A percentile compares a stretch with the other conserved stretches of the same genome.
phyloP scores from a whole-genome alignment of 257 asterid species.

The Scutellaria galericulata region DNA sequence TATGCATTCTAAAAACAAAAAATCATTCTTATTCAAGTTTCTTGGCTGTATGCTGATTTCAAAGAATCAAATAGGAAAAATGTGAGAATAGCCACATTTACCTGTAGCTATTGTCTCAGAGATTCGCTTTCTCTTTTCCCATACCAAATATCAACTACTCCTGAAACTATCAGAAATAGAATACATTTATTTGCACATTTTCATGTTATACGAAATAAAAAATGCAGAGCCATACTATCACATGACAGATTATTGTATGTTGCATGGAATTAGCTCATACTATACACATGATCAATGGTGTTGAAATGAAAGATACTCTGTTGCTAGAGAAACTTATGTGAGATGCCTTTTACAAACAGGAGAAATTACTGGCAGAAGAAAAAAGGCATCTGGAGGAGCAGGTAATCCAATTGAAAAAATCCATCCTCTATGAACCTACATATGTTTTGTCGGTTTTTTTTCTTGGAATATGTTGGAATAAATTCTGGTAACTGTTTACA shows the following conservation, averaged over 20 bases:
- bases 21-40: too few relatives aligned
- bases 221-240: too few relatives aligned
- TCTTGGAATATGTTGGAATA: too few relatives aligned
- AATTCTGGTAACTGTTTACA: too few relatives aligned
- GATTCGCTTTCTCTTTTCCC: not conserved
- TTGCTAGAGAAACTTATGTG: conserved; percentile 32
- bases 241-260: too few relatives aligned
- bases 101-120: not conserved
- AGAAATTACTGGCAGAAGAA: conserved; percentile 51
- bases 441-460: too few relatives aligned
- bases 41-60: not conserved
- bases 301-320: not conserved
- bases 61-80: not conserved
- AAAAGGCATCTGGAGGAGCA: conserved; percentile 49
- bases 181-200: too few relatives aligned
- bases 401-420: conserved; percentile 34
- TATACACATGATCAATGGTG: not conserved
- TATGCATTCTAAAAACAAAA: too few relatives aligned
- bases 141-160: not conserved
- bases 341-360: conserved; percentile 42
- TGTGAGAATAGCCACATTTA: not conserved
- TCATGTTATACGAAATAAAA: too few relatives aligned
- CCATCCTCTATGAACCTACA: too few relatives aligned
- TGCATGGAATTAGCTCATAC: too few relatives aligned
- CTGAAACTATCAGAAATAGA: too few relatives aligned